Evolutionary conservation across 2,329 filamentous ascomycete genomes (phyloP), one percentile per base, ranked within the genome.

Genomic region (Talaromyces sp.): DNA sequence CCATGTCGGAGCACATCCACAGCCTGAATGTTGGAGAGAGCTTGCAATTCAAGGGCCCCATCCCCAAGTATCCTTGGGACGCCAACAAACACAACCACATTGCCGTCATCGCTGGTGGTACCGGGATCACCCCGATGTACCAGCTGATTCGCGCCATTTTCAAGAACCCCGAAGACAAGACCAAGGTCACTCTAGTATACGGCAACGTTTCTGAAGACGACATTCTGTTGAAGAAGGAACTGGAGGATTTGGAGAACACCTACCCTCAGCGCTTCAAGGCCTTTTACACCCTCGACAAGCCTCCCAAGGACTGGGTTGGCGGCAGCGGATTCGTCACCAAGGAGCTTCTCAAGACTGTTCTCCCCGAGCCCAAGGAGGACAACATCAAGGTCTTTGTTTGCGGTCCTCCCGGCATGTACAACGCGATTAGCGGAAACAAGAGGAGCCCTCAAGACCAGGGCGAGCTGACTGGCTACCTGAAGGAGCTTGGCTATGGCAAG

Each of bases 341-440:
- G 84, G 92, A 97, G 66, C 82, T 97, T 61, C 80, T 99, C 70
- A 96, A 97, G 88, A 93, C 90, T 56, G 92, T 97, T 10, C 84
- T 97, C 14, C 94, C 94, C 11, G 92, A 95, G 78, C 92, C 94
- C 64, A 94, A 94, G 83, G 84, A 85, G 68, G 89, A 89, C 66
- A 94, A 96, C 79, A 87, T 96, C 81, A 97, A 97, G 86, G 77
- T 97, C 64, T 97, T 99, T 71, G 91, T 99, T 41, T 97, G 93
- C 77, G 93, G 93, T 0, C 94, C 94, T 12, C 92, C 93, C 2
- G 90, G 88, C 48, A 75, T 97, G 83, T 96, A 96, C 86, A 96
- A 96, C 77, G 89, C 92, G 62, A 87, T 97, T 67, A 93, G 89
- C 41, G 94, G 94, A 35, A 78, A 79, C 70, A 97, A 99, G 90